Evolutionary conservation across 495 filamentous ascomycete species (phyloP).

Genomic region (Penicillium pancosmium): DNA sequence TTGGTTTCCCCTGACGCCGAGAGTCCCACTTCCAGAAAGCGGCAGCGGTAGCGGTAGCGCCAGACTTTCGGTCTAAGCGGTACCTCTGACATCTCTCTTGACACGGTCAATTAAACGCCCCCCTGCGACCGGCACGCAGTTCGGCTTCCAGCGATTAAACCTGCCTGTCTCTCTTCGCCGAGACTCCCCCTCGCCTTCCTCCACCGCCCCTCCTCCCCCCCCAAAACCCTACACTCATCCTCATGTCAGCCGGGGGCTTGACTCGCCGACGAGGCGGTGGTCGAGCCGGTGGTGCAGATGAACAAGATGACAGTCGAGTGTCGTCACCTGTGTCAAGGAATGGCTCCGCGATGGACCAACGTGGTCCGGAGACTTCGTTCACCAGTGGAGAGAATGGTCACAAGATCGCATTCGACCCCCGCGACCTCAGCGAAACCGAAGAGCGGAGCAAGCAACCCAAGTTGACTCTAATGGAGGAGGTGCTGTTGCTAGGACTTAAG

Average conservation of each 20-base stretch:
- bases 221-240: slow-evolving; percentile 29
- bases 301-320: slow-evolving; percentile 68
- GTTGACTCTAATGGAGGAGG: slow-evolving; percentile 97
- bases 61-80: slow-evolving; percentile 36
- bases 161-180: slow-evolving; percentile 10
- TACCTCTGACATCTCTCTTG: slow-evolving; percentile 24
- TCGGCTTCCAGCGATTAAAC: slow-evolving; percentile 18
- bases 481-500: slow-evolving; percentile 90
- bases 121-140: slow-evolving; percentile 35
- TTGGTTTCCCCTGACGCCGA: slow-evolving; percentile 38
- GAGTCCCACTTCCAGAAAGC: slow-evolving; percentile 33
- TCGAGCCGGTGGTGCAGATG: slow-evolving; percentile 56
- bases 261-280: slow-evolving; percentile 76
- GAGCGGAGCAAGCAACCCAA: slow-evolving; percentile 98
- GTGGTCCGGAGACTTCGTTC: slow-evolving; percentile 85
- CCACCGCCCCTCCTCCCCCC: slow-evolving; percentile 11
- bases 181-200: slow-evolving; percentile 9
- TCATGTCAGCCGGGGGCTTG: slow-evolving; percentile 70
- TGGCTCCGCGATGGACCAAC: slow-evolving; percentile 61
- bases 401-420: slow-evolving; percentile 96
- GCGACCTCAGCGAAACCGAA: slow-evolving; percentile 95
- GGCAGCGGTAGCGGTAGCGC: slow-evolving; percentile 18
- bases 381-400: slow-evolving; percentile 94
- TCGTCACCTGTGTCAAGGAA: slow-evolving; percentile 67
- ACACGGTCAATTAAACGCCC: slow-evolving; percentile 22